Percentiles rank a stretch among this genome's conserved stretches.
phyloP scores from a whole-genome alignment of 2,329 filamentous ascomycete species.

The Fusarium burgessii region DNA sequence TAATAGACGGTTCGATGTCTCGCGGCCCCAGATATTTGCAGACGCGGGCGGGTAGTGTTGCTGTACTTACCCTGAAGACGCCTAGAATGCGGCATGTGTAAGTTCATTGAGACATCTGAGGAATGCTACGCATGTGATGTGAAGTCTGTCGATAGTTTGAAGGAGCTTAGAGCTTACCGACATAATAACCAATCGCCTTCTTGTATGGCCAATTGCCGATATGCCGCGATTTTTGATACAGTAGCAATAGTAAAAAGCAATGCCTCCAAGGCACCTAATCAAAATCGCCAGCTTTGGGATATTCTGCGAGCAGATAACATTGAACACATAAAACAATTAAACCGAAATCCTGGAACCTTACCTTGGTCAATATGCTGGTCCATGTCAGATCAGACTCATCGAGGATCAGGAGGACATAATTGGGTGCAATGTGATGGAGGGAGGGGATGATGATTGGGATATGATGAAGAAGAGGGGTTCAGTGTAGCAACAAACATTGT shows the following conservation, averaged over 20 bases:
- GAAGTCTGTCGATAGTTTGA: background rate
- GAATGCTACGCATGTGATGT: conserved; percentile 40
- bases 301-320: conserved; percentile 4
- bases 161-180: background rate
- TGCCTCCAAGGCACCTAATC: background rate
- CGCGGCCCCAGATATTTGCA: conserved; percentile 26
- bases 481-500: background rate
- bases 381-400: conserved; percentile 39
- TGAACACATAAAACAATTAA: conserved; percentile 5
- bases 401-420: conserved; percentile 19
- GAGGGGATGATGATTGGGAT: conserved; percentile 8
- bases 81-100: conserved; percentile 21
- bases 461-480: conserved; percentile 25
- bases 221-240: background rate
- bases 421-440: conserved; percentile 8
- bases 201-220: conserved; percentile 2
- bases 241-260: conserved; percentile 16
- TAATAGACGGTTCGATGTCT: conserved; percentile 20
- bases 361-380: conserved; percentile 40
- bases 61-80: conserved; percentile 28
- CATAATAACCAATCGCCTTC: background rate
- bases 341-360: conserved; percentile 37
- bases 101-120: conserved; percentile 27
- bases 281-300: conserved; percentile 7
- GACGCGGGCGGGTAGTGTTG: conserved; percentile 19